Base-by-base conservation (phyloP, 1,284 basidiomycete genomes). In the Puccinia coronata region DNA sequence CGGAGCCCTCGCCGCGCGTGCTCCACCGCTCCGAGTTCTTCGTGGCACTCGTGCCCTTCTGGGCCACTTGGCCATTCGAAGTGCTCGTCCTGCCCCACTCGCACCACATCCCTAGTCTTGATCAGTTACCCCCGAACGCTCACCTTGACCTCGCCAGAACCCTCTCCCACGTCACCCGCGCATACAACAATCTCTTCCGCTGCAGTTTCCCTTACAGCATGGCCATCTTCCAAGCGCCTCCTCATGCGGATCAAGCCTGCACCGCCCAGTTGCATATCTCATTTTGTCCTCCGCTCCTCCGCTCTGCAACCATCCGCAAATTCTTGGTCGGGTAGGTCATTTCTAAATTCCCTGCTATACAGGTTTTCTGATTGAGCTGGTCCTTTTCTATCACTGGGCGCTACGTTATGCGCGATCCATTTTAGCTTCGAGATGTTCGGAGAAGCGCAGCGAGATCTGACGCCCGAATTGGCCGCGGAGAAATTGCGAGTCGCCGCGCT, bases 51-150 rank as follows among this genome's bases (percentile, higher is more conserved):
- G 94, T 98, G 0, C 96, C 96, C 0, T 98, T 93, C 91, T 98
- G 96, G 96, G 96, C 95, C 0, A 90, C 91, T 41, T 98, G 96
- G 96, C 96, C 96, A 0, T 98, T 92, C 85, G 96, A 98, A 86
- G 89, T 93, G 20, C 87, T 98, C 82, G 86, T 96, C 65, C 87
- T 95, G 18, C 93, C 94, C 0, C 91, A 92, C 86, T 89, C 89
- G 83, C 89, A 93, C 6, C 94, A 95, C 84, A 90, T 96, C 63
- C 88, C 91, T 0, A 91, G 91, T 2, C 86, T 96, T 67, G 85
- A 88, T 0, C 88, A 92, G 47, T 87, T 96, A n/a, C 89, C 88
- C 0, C 82, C 84, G 0, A 88, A 88, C 20, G 94, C 96, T 87
- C 90, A 89, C 82, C 80, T 83, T 0, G 87, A 91, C 9, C 90